Conservation (phyloP, 2,329 filamentous ascomycete species). For the Penicillium italicum region DNA sequence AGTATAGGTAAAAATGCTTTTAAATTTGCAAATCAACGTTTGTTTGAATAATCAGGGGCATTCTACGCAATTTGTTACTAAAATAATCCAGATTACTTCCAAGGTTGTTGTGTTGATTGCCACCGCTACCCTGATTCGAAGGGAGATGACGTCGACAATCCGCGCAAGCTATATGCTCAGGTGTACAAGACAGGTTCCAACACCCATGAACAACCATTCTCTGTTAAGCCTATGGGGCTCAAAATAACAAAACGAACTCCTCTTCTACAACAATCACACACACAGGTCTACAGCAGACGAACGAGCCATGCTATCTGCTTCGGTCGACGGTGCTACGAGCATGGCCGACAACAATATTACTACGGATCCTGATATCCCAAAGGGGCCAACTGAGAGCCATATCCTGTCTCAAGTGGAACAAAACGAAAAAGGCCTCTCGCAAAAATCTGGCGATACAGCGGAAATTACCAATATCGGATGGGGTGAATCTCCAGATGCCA, state of each 20-base stretch:
- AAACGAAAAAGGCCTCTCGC: constrained; percentile 18
- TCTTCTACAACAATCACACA: background rate
- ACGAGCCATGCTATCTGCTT: background rate
- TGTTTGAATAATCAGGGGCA: no score
- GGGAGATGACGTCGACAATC: constrained; percentile 4
- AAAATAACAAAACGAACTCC: background rate
- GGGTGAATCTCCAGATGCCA: constrained; percentile 7
- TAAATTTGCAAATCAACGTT: no score
- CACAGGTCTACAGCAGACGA: background rate
- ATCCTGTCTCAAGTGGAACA: constrained; percentile 20
- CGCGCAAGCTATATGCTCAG: background rate
- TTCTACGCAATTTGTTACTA: background rate
- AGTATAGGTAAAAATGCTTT: no score
- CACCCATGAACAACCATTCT: background rate
- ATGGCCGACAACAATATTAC: background rate
- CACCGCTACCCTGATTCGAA: background rate
- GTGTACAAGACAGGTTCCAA: background rate
- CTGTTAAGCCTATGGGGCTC: background rate
- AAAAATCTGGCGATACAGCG: constrained; percentile 14
- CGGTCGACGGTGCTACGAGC: background rate
- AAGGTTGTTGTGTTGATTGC: background rate
- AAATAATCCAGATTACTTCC: background rate
- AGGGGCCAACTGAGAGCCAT: constrained; percentile 26
- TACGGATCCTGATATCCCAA: background rate
- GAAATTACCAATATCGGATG: constrained; percentile 22